phyloP scores from a whole-genome alignment of 2,329 filamentous ascomycete species.

The Aspergillus terreus region DNA sequence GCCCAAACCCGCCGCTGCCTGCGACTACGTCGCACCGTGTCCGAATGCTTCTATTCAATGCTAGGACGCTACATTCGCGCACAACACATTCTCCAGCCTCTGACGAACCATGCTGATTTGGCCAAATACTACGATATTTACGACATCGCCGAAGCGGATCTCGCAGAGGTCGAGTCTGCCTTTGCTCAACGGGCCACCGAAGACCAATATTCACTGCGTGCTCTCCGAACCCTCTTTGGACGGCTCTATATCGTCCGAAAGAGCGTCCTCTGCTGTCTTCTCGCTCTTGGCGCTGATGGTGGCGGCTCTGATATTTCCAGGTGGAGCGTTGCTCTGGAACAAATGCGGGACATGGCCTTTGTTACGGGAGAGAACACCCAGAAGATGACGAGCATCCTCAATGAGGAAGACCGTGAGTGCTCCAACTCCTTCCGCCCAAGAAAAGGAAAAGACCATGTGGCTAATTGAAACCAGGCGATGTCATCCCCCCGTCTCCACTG shows the following conservation, averaged over 20 bases:
- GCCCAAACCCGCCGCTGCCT: conserved; percentile 74
- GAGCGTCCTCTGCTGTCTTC: conserved; percentile 80
- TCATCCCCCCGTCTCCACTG: conserved; percentile 51
- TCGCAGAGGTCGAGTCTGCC: conserved; percentile 64
- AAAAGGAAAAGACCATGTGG: not conserved
- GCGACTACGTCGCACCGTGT: conserved; percentile 72
- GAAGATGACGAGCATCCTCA: conserved; percentile 65
- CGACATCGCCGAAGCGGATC: conserved; percentile 70
- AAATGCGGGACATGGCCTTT: conserved; percentile 63
- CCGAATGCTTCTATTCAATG: conserved; percentile 64
- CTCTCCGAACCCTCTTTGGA: conserved; percentile 75
- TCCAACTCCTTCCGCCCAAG: not conserved
- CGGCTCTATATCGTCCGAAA: conserved; percentile 78
- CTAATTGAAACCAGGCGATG: conserved; percentile 31
- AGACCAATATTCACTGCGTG: conserved; percentile 72
- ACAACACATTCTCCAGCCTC: conserved; percentile 63
- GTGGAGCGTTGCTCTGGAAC: conserved; percentile 75
- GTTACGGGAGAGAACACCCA: conserved; percentile 61
- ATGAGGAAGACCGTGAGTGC: conserved; percentile 72
- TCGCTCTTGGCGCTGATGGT: conserved; percentile 80
- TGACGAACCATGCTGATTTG: conserved; percentile 75
- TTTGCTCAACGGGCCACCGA: conserved; percentile 67
- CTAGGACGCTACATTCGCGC: conserved; percentile 70
- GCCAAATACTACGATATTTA: conserved; percentile 93
- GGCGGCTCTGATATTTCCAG: conserved; percentile 71